Percentiles rank a stretch among this genome's conserved stretches.
Evolutionary conservation across 352 stramenopile genomes (phyloP).

Genomic region (Blastocystis sp.): DNA sequence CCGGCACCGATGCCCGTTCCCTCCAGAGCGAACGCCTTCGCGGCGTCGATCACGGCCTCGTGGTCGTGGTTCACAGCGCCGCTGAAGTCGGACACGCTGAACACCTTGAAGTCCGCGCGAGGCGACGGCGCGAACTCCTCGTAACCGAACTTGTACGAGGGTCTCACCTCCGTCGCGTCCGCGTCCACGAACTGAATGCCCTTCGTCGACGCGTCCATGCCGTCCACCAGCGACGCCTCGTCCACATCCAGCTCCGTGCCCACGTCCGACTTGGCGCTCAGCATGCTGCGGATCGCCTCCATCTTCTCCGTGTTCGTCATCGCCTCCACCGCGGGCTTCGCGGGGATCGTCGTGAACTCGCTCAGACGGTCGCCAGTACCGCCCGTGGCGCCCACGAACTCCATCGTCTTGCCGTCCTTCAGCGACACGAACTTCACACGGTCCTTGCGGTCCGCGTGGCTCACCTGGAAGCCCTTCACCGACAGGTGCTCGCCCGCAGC

Average conservation of each 20-base stretch:
- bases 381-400: conserved; percentile 23
- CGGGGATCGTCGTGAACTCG: conserved; percentile 34
- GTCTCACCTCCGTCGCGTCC: neutral
- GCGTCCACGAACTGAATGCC: conserved; percentile 19
- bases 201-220: conserved; percentile 38
- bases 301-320: conserved; percentile 19
- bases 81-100: conserved; percentile 32
- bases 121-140: conserved; percentile 44
- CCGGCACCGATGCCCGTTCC: conserved; percentile 11
- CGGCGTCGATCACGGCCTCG: conserved; percentile 5
- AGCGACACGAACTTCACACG: conserved; percentile 24
- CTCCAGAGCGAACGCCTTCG: conserved; percentile 34
- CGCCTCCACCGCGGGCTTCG: neutral
- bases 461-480: conserved; percentile 42
- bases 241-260: conserved; percentile 8
- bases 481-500: conserved; percentile 30
- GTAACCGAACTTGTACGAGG: conserved; percentile 53
- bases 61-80: neutral
- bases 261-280: neutral
- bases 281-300: neutral
- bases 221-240: conserved; percentile 26
- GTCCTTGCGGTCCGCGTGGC: neutral
- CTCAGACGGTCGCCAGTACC: conserved; percentile 45
- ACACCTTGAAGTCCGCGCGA: conserved; percentile 49
- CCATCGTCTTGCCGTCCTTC: conserved; percentile 11